Base-by-base conservation (phyloP, 495 filamentous ascomycete species). In the Xylaria flabelliformis region DNA sequence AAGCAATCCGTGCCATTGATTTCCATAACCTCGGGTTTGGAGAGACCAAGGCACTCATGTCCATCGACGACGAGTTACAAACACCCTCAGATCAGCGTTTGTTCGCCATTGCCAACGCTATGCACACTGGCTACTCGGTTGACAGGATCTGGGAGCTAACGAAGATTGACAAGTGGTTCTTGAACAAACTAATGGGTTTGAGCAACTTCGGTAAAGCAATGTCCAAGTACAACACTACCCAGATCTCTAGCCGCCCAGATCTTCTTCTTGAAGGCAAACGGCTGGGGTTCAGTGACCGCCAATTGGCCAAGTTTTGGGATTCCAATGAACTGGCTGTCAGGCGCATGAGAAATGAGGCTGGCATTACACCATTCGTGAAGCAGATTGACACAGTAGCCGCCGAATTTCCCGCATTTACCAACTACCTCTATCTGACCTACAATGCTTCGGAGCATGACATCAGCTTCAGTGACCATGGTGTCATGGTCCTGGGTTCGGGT, bases 311-410 rank as follows among this genome's bases (percentile, higher is more conserved):
- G 73, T 98, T 97, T 86, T 92, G 92, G 89, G 91, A 90, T 78
- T 96, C 94, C 15, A 98, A 93, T 79, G 96, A 99, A 78, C 87
- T 97, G 70, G 93, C 94, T 68, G 90, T 98, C 19, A 89, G 96
- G 70, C 90, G 90, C 21, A 84, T 92, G 81, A 89, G 96, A 78
- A 84, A 94, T 51, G 94, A 98, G 77, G 89, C 91, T 46, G 93
- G 93, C 39, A 94, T 99, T 73, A 88, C 88, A 24, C 96, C 96
- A 1, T 89, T 93, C 74, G 95, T 97, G 65, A 99, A 98, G 87
- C 96, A 98, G 83, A 98, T 99, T 74, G 96, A 99, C 83, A 99
- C 96, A 15, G 96, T 99, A 69, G 96, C 96, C 42, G 96, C 95
- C 32, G 96, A 99, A 80, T 99, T 98, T 83, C 96, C 96, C 26